Conservation (phyloP, 2,329 filamentous ascomycete genomes). For the Saccharata proteae region DNA sequence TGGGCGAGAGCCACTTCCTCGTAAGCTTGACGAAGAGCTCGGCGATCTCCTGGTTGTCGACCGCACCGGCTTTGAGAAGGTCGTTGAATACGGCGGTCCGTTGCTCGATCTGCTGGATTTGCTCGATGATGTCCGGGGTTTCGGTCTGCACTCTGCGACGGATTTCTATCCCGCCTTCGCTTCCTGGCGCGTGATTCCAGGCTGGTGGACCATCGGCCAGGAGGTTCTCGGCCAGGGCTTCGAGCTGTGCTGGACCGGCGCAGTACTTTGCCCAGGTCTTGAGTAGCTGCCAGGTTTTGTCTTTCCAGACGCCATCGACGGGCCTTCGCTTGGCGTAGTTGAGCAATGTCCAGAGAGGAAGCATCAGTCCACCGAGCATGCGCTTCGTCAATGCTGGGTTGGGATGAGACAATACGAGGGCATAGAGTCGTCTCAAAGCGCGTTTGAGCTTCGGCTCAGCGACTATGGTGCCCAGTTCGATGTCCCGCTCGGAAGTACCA, state of each 20-base stretch:
- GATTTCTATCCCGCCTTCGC: constrained; percentile 41
- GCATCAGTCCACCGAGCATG: constrained; percentile 45
- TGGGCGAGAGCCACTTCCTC: constrained; percentile 41
- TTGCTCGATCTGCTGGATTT: constrained; percentile 17
- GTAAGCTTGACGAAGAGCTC: constrained; percentile 49
- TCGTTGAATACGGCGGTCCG: constrained; percentile 16
- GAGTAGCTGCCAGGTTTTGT: constrained; percentile 38
- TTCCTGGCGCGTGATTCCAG: constrained; percentile 43
- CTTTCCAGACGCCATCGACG: constrained; percentile 29
- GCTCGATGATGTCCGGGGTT: constrained; percentile 83
- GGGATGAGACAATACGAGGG: constrained; percentile 50
- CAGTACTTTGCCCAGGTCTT: constrained; percentile 47
- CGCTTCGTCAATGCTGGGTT: constrained; percentile 54
- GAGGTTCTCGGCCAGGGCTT: constrained; percentile 41
- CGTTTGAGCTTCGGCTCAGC: constrained; percentile 34
- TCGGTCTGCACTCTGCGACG: constrained; percentile 61
- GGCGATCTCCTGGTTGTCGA: constrained; percentile 44
- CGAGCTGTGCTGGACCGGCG: constrained; percentile 38
- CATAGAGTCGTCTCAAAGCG: constrained; percentile 43
- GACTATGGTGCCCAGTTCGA: constrained; percentile 28
- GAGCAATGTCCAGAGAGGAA: constrained; percentile 52
- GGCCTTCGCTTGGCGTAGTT: constrained; percentile 33
- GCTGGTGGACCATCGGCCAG: constrained; percentile 39
- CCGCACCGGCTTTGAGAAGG: constrained; percentile 35
- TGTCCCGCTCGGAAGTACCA: background rate